Conservation (phyloP, 2,329 filamentous ascomycete species). For the Cercospora sojina region DNA sequence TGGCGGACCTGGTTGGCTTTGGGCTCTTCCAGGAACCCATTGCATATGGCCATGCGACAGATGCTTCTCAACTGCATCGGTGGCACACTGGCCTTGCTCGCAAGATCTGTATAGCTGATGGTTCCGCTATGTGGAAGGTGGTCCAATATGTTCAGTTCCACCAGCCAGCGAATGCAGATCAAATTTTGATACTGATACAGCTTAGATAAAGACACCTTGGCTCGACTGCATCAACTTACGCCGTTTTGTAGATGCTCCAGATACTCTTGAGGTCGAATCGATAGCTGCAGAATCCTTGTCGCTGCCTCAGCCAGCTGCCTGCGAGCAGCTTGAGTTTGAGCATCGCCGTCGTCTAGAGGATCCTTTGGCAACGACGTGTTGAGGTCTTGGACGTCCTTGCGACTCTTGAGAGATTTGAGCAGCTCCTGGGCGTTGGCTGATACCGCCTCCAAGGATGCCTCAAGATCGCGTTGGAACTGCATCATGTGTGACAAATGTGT, state of each 20-base stretch:
- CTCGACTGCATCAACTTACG: conserved; percentile 7
- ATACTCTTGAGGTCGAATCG: conserved; percentile 25
- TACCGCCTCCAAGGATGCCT: conserved; percentile 8
- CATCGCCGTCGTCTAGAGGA: conserved; percentile 7
- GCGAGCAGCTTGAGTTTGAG: conserved; percentile 3
- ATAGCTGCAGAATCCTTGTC: conserved; percentile 22
- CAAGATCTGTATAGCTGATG: conserved; percentile 16
- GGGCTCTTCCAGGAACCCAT: conserved; percentile 24
- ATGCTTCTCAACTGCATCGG: conserved; percentile 24
- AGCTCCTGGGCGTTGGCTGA: conserved; percentile 8
- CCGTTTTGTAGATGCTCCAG: conserved; percentile 23
- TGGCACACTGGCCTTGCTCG: conserved; percentile 18
- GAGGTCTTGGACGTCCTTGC: background rate
- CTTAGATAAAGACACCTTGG: background rate
- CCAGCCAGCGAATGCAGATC: conserved; percentile 27
- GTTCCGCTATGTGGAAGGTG: conserved; percentile 20
- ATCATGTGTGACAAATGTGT: conserved; percentile 1
- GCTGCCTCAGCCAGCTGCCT: conserved; percentile 23
- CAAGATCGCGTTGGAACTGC: conserved; percentile 11
- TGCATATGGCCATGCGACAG: conserved; percentile 27
- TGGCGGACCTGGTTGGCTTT: conserved; percentile 21
- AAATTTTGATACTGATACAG: conserved; percentile 22
- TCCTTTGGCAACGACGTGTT: background rate
- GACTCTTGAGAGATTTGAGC: conserved; percentile 1
- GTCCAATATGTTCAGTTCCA: conserved; percentile 20